Percentiles rank a stretch among this genome's conserved stretches.
These are phyloP conservation scores for Juncus inflexus DNA, from an alignment of 176 grass and related monocot genomes.

Conservation along the genomic window DNA sequence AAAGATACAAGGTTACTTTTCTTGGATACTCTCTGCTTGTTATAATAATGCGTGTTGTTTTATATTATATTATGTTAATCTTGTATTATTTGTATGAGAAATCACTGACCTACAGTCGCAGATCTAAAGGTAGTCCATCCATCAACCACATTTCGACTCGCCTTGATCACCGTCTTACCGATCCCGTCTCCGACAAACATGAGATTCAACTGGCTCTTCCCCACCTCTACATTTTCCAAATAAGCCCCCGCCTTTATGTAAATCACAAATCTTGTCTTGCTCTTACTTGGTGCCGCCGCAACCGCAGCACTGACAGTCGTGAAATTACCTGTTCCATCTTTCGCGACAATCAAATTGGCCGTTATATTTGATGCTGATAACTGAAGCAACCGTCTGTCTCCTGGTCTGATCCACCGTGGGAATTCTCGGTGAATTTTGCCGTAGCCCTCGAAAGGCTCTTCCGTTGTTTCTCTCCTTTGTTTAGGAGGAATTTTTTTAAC, in stretches of 20 bases:
- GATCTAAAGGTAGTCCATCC: conserved; percentile 92
- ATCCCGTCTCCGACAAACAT: conserved; percentile 93
- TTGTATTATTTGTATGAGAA: neutral
- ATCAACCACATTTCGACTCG: conserved; percentile 69
- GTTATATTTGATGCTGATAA: conserved; percentile 23
- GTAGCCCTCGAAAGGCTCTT: conserved; percentile 58
- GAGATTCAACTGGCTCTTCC: conserved; percentile 53
- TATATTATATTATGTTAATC: too few species aligned
- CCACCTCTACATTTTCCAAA: conserved; percentile 84
- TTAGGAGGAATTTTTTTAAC: conserved; percentile 47
- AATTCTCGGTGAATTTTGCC: conserved; percentile 52
- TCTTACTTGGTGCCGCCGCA: conserved; percentile 55
- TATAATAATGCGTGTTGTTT: too few species aligned
- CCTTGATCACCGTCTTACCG: conserved; percentile 90
- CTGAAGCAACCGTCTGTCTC: conserved; percentile 63
- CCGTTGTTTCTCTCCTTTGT: conserved; percentile 8
- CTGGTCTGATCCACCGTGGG: conserved; percentile 48
- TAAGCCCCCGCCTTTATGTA: conserved; percentile 87
- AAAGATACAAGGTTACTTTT: too few species aligned
- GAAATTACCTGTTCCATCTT: conserved; percentile 59
- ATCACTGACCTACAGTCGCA: conserved; percentile 66
- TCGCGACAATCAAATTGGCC: conserved; percentile 52
- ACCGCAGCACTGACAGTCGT: conserved; percentile 62
- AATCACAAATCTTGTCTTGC: conserved; percentile 54
- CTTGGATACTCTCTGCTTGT: too few species aligned